These are phyloP conservation scores for Adansonia grandidieri DNA, from an alignment of 441 rosid species.

Conservation along the genomic window DNA sequence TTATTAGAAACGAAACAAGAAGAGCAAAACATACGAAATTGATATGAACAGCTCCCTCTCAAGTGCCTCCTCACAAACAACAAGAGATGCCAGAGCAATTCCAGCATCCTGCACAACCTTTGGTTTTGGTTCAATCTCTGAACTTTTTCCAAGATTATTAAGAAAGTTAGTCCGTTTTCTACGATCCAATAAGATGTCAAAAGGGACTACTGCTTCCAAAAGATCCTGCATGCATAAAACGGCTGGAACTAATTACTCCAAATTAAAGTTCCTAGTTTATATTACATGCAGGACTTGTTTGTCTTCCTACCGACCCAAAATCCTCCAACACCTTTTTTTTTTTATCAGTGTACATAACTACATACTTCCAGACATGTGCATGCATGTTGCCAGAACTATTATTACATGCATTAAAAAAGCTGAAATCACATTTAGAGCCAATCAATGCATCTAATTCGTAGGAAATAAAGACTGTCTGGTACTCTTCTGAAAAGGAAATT, in stretches of 20 bases:
- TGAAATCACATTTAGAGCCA: background rate
- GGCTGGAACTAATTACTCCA: conserved; percentile 9
- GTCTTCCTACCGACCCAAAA: background rate
- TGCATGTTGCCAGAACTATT: background rate
- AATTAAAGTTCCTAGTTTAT: background rate
- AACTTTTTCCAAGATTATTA: conserved; percentile 46
- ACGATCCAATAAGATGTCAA: conserved; percentile 66
- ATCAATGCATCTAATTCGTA: background rate
- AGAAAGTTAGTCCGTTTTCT: conserved; percentile 57
- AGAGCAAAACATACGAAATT: conserved; percentile 60
- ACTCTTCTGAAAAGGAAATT: conserved; percentile 1
- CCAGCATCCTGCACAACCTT: conserved; percentile 74
- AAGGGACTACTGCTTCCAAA: conserved; percentile 78
- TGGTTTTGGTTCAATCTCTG: conserved; percentile 42
- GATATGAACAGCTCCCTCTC: conserved; percentile 69
- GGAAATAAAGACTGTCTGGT: conserved; percentile 10
- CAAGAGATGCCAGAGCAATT: conserved; percentile 70
- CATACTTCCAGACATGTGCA: background rate
- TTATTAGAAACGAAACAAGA: conserved; percentile 12
- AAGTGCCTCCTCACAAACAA: conserved; percentile 73
- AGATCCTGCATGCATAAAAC: conserved; percentile 55
- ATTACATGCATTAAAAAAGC: background rate
- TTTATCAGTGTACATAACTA: background rate
- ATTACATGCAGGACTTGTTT: background rate
- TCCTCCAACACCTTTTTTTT: background rate